These are phyloP conservation scores for Metarhizium sp. DNA, from an alignment of 2,329 filamentous ascomycete genomes.

Conservation along the genomic window DNA sequence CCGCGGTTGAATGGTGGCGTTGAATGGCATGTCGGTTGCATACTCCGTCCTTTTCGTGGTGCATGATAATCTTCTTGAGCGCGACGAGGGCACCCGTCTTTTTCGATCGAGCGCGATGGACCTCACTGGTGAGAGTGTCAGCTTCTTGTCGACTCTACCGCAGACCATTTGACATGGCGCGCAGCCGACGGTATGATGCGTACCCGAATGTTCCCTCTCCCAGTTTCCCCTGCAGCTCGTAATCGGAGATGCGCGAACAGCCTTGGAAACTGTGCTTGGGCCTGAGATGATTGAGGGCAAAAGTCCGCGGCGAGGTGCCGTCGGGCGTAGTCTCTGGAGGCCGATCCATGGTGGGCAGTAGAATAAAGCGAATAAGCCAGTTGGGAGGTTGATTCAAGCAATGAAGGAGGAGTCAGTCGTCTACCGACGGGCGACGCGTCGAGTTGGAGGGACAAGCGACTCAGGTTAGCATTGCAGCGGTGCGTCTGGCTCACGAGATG, in stretches of 20 bases:
- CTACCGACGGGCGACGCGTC: not conserved
- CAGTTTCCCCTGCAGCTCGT: conserved; percentile 72
- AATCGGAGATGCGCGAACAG: conserved; percentile 74
- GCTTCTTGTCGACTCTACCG: not conserved
- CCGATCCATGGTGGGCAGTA: conserved; percentile 18
- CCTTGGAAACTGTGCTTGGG: conserved; percentile 61
- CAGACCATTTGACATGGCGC: not conserved
- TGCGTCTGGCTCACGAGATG: not conserved
- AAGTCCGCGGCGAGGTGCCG: conserved; percentile 43
- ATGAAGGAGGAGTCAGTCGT: not conserved
- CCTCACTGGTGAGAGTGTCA: conserved; percentile 49
- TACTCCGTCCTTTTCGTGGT: conserved; percentile 95
- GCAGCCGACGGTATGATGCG: conserved; percentile 16
- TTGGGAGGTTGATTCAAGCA: not conserved
- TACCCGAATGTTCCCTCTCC: conserved; percentile 94
- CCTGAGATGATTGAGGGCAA: conserved; percentile 47
- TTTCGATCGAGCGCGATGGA: conserved; percentile 77
- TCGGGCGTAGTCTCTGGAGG: conserved; percentile 21
- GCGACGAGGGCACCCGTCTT: conserved; percentile 70
- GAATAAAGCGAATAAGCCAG: not conserved
- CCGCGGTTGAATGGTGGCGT: not conserved
- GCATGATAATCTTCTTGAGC: conserved; percentile 98
- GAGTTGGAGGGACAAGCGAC: not conserved
- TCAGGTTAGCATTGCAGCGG: not conserved
- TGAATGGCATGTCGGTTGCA: conserved; percentile 18